A percentile compares a stretch with the other conserved stretches of the same genome.
Evolutionary conservation across 2,329 filamentous ascomycete genomes (phyloP).

Genomic region (Bipolaris bicolor): DNA sequence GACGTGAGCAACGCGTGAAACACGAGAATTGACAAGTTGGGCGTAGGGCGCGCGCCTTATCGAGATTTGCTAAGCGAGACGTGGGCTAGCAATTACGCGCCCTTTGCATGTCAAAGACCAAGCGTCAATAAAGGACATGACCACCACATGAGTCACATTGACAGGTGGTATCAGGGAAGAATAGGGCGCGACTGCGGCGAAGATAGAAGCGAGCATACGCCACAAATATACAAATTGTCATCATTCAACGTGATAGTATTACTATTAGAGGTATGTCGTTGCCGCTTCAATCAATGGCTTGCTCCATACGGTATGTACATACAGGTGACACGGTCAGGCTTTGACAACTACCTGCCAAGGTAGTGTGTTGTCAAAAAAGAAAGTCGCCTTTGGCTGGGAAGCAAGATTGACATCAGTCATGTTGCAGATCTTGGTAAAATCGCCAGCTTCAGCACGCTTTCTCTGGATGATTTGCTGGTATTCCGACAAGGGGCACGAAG

Average conservation of each 20-base stretch:
- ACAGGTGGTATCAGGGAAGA: not conserved
- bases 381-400: conserved; percentile 29
- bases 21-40: not conserved
- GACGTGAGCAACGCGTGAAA: not conserved
- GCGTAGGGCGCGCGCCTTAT: conserved; percentile 11
- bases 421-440: conserved; percentile 57
- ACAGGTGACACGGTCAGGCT: conserved; percentile 20
- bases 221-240: not conserved
- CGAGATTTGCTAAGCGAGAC: not conserved
- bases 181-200: not conserved
- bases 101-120: conserved; percentile 13
- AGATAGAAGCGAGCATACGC: not conserved
- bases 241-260: not conserved
- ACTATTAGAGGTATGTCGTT: not conserved
- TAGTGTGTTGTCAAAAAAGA: conserved; percentile 36
- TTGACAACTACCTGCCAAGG: conserved; percentile 33
- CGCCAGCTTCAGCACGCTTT: conserved; percentile 56
- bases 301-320: not conserved
- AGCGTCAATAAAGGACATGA: not conserved
- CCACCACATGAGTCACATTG: not conserved
- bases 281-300: not conserved
- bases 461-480: conserved; percentile 50
- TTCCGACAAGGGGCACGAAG: conserved; percentile 39
- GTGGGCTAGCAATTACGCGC: conserved; percentile 8
- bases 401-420: conserved; percentile 23